Evolutionary conservation across 1,284 basidiomycete genomes (phyloP), one percentile per base, ranked within the genome.

Genomic region (Leccinum proliferum): DNA sequence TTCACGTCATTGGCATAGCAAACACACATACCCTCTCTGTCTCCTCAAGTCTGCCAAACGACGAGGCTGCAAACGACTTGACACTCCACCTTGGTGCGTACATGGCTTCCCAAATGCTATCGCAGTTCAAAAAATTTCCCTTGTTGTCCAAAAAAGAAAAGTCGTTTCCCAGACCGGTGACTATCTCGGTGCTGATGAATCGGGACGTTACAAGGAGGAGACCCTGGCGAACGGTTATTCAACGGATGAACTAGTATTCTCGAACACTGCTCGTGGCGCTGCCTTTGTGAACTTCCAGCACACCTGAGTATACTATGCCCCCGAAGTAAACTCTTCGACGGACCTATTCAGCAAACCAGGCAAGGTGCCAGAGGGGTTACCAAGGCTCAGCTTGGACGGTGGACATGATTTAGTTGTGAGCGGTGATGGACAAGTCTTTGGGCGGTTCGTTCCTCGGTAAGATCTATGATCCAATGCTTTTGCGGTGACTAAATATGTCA

Each of bases 361-460:
- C 1, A 87, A 86, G 66, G 81, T 85, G 5, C 87, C 87, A 8
- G 78, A 77, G 55, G 83, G 83, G 3, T 69, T 90, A 58, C 79
- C 80, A 7, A 79, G 87, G 55, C 64, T 90, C 63, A 88, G 87
- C 67, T 68, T 87, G 62, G 86, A 90, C 69, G 88, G 89, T 18
- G 89, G 88, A 0, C 89, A 90, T 68, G 84, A 85, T 70, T 69
- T 90, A 43, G 78, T 82, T 2, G 86, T 83, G 77, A 85, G 81
- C 60, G 69, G 80, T 15, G 84, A 89, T 69, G 88, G 88, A 12
- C 82, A 78, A 60, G 84, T 76, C 50, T 61, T 90, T 35, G 87
- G 88, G 65, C 90, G 88, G 89, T 81, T 90, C 72, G 89, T 81
- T 90, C 72, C 77, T 90, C 29, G 88, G 88, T 88, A 69, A 59